These are phyloP conservation scores for Pichia rugopelliculosa DNA, from an alignment of 805 yeast genomes.

Conservation along the genomic window DNA sequence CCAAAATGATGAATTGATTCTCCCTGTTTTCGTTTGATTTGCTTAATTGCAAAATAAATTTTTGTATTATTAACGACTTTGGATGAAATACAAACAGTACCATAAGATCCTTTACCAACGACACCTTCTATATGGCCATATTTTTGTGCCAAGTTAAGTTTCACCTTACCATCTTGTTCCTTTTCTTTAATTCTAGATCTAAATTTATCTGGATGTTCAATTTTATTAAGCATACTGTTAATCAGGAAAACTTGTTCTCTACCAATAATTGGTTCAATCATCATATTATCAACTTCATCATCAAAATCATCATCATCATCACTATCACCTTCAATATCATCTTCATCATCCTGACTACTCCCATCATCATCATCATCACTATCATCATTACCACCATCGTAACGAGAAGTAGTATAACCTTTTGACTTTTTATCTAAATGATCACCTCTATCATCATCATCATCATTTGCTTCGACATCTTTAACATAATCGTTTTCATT, in stretches of 20 bases:
- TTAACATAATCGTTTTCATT: slow-evolving; percentile 8
- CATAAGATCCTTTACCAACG: slow-evolving; percentile 41
- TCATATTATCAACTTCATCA: slow-evolving; percentile 32
- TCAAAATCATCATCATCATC: slow-evolving; percentile 29
- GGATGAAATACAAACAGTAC: slow-evolving; percentile 37
- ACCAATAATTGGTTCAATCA: slow-evolving; percentile 43
- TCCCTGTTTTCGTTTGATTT: slow-evolving; percentile 52
- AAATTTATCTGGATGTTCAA: slow-evolving; percentile 34
- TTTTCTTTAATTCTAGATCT: slow-evolving; percentile 22
- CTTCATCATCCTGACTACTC: slow-evolving; percentile 10
- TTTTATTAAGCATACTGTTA: slow-evolving; percentile 39
- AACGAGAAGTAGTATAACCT: slow-evolving; percentile 5
- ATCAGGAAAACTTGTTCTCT: slow-evolving; percentile 41
- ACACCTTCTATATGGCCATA: slow-evolving; percentile 48
- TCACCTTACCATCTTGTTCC: slow-evolving; percentile 19
- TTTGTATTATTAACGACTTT: slow-evolving; percentile 35
- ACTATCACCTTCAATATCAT: slow-evolving; percentile 14
- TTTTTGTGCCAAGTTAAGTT: slow-evolving; percentile 34
- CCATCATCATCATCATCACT: slow-evolving; percentile 24
- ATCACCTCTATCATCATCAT: background rate
- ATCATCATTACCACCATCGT: slow-evolving; percentile 16
- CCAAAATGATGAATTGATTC: slow-evolving; percentile 53
- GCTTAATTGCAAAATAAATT: slow-evolving; percentile 65
- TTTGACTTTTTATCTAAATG: slow-evolving; percentile 6
- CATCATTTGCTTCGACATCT: slow-evolving; percentile 3